These are phyloP conservation scores for Discostella pseudostelligera DNA, from an alignment of 108 stramenopile genomes.

Conservation along the genomic window DNA sequence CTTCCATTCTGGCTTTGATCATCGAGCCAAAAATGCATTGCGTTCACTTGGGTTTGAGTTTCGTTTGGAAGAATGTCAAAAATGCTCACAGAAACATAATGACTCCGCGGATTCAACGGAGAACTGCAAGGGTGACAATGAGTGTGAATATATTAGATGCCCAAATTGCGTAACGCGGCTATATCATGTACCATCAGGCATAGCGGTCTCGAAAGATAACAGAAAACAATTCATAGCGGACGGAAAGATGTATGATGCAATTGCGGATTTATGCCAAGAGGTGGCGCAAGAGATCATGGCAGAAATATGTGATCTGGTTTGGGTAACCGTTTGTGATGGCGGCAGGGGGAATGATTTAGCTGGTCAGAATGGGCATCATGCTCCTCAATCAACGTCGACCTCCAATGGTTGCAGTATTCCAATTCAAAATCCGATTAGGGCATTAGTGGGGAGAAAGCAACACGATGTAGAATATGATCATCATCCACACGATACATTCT, in stretches of 20 bases:
- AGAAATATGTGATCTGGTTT: slow-evolving; percentile 55
- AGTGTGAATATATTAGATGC: not conserved
- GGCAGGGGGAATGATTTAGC: slow-evolving; percentile 18
- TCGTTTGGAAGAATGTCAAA: slow-evolving; percentile 2
- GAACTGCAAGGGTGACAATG: not conserved
- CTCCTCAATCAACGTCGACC: not conserved
- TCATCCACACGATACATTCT: slow-evolving; percentile 37
- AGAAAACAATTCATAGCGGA: slow-evolving; percentile 66
- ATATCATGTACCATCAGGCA: slow-evolving; percentile 56
- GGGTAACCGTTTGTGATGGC: slow-evolving; percentile 62
- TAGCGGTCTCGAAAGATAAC: slow-evolving; percentile 54
- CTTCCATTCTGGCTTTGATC: slow-evolving; percentile 2
- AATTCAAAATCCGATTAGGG: slow-evolving; percentile 53
- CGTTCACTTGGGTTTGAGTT: slow-evolving; percentile 30
- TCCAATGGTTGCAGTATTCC: slow-evolving; percentile 5
- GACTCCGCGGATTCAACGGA: not conserved
- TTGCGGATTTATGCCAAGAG: slow-evolving; percentile 61
- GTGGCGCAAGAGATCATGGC: slow-evolving; percentile 72
- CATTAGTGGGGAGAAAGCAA: slow-evolving; percentile 46
- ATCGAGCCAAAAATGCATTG: slow-evolving; percentile 16
- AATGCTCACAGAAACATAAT: not conserved
- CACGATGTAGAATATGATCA: slow-evolving; percentile 10
- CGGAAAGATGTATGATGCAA: slow-evolving; percentile 73
- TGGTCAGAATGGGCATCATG: not conserved
- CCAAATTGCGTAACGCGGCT: slow-evolving; percentile 45